Percentiles rank a stretch among this genome's conserved stretches.
Evolutionary conservation across 2,329 filamentous ascomycete genomes (phyloP).

Genomic region (Paramyrothecium roridum): DNA sequence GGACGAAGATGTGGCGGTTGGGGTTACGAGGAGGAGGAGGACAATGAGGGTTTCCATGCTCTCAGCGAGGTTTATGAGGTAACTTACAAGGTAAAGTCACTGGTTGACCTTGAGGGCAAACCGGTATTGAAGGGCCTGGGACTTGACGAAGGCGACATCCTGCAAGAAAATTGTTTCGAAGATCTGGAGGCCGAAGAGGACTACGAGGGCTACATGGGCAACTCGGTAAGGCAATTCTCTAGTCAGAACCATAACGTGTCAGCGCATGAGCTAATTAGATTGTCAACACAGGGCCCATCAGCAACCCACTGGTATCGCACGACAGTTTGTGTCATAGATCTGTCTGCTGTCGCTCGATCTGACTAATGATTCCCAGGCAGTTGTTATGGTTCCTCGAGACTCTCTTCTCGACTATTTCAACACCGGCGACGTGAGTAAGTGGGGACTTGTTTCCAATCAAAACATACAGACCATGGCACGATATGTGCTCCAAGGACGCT

Average conservation of each 20-base stretch:
- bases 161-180: conserved; percentile 17
- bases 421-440: not conserved
- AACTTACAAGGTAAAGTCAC: conserved; percentile 11
- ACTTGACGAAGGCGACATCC: conserved; percentile 15
- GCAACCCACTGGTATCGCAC: conserved; percentile 20
- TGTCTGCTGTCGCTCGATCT: too few species aligned
- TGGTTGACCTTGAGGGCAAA: conserved; percentile 23
- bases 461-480: conserved; percentile 4
- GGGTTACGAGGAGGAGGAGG: conserved; percentile 4
- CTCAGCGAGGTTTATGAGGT: conserved; percentile 3
- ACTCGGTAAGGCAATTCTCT: conserved; percentile 13
- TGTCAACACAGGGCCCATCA: conserved; percentile 9
- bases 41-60: conserved; percentile 3
- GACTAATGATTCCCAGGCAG: conserved; percentile 6
- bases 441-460: not conserved
- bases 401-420: conserved; percentile 10
- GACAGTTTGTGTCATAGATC: conserved; percentile 6
- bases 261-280: not conserved
- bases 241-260: not conserved
- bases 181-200: conserved; percentile 4
- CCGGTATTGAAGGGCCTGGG: conserved; percentile 9
- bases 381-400: conserved; percentile 14
- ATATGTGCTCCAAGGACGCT: conserved; percentile 7
- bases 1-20: not conserved
- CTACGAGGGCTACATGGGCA: conserved; percentile 22